Evolutionary conservation across 768 basidiomycete genomes (phyloP), one percentile per base, ranked within the genome.

Genomic region (Porphyrellus cyaneotinctus): DNA sequence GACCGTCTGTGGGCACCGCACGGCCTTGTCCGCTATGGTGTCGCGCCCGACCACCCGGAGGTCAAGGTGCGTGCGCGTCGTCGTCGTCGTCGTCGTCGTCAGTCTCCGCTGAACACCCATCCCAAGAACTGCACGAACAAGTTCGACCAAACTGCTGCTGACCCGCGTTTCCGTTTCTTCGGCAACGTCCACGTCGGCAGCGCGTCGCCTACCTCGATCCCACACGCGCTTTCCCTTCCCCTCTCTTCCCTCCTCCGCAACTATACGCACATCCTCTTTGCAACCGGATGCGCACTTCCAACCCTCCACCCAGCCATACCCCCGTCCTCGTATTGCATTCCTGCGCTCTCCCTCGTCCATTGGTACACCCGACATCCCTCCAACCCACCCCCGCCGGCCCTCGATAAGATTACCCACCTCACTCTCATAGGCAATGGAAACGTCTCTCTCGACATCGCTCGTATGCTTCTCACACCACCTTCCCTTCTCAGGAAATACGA

Each of bases 1-100:
- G 95, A 99, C 72, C 79, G 91, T 31, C 77, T 95, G 12, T 97
- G 95, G 81, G 85, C 92, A 26, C 95, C 95, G 12, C 91, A 97
- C 65, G 97, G 97, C 1, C 78, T 98, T 1, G 94, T 97, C 4
- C 77, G 97, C 41, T 99, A 95, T 64, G 95, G 97, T 0, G 95
- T 99, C 14, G 95, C 97, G 12, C 95, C 95, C 39, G 95, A 98
- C 73, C 95, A 98, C 70, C 93, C 97, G 11, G 95, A 97, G 74
- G 95, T 98, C 69, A 99, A 97, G 82, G 95, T 62, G 47, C 49
- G 54, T 37, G 30, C 39, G 17, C 30, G 28, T 15, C 49, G 23
- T 43, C 41, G 18, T 11, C 51, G 3, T 47, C 49, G 23, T 43
- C 41, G 18, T 11, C 51, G 3, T 47, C 45, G 38, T 44, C 52